A percentile compares a stretch with the other conserved stretches of the same genome.
These are phyloP conservation scores for Hypsizygus marmoreus DNA, from an alignment of 768 basidiomycete genomes.

Conservation along the genomic window DNA sequence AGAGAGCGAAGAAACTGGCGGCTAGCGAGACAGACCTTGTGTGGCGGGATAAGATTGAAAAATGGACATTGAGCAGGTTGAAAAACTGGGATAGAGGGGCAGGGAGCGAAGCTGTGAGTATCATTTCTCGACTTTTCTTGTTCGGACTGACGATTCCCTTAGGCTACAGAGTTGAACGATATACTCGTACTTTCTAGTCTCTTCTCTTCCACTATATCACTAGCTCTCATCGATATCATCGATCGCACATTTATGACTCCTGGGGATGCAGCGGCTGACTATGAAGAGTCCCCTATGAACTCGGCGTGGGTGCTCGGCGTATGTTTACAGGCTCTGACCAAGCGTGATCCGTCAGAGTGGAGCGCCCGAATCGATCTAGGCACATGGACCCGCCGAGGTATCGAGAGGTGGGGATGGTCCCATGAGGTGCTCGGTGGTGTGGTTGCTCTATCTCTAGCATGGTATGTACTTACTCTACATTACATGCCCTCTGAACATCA, in stretches of 20 bases:
- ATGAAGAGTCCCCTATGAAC: conserved; percentile 34
- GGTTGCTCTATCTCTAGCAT: conserved; percentile 45
- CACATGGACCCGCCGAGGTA: conserved; percentile 47
- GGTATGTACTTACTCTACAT: conserved; percentile 34
- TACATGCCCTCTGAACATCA: neutral
- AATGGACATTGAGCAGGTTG: conserved; percentile 47
- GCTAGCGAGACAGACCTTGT: conserved; percentile 52
- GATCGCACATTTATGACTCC: conserved; percentile 36
- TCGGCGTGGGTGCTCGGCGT: conserved; percentile 58
- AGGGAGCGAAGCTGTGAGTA: conserved; percentile 42
- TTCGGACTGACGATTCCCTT: conserved; percentile 2
- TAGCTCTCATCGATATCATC: conserved; percentile 46
- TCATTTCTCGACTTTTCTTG: conserved; percentile 3
- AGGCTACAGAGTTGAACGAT: conserved; percentile 56
- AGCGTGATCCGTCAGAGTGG: conserved; percentile 48
- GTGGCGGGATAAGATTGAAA: conserved; percentile 58
- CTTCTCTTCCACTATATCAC: conserved; percentile 46
- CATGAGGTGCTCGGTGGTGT: conserved; percentile 57
- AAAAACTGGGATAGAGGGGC: conserved; percentile 39
- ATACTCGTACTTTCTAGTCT: conserved; percentile 55
- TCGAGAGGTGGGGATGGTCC: conserved; percentile 60
- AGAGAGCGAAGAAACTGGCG: conserved; percentile 48
- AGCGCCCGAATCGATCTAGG: conserved; percentile 43
- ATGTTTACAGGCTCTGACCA: conserved; percentile 58
- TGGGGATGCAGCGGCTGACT: conserved; percentile 20